phyloP scores from a whole-genome alignment of 352 stramenopile species.

The Phytopythium helicoides region DNA sequence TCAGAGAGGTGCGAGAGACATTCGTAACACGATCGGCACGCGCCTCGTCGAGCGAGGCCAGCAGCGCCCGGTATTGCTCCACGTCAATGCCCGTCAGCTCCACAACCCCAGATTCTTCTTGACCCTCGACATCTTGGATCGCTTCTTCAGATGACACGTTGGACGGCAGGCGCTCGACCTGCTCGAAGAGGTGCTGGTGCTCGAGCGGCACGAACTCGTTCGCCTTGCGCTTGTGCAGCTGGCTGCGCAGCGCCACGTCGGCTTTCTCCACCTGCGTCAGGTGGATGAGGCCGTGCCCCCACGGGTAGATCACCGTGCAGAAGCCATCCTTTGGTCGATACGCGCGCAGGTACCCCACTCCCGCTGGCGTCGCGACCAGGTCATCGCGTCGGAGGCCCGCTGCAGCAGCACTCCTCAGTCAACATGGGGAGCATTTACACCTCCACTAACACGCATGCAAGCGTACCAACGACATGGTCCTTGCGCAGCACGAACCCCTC shows the following conservation, averaged over 20 bases:
- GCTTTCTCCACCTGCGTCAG: constrained; percentile 49
- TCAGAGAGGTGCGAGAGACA: too few species aligned
- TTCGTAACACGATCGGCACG: too few species aligned
- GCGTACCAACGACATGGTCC: constrained; percentile 64
- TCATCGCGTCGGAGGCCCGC: constrained; percentile 55
- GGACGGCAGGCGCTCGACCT: constrained; percentile 58
- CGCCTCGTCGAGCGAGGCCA: constrained; percentile 50
- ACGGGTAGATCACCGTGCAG: constrained; percentile 71
- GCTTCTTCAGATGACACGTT: constrained; percentile 26
- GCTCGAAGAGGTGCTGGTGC: constrained; percentile 68
- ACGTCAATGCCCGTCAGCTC: constrained; percentile 12
- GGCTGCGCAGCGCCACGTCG: constrained; percentile 25
- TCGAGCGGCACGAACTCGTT: constrained; percentile 59
- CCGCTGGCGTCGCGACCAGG: constrained; percentile 56
- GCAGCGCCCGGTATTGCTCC: constrained; percentile 46
- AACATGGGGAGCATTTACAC: background rate
- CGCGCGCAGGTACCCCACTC: constrained; percentile 56
- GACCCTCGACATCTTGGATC: background rate
- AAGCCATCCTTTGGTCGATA: constrained; percentile 55
- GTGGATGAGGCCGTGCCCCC: constrained; percentile 72
- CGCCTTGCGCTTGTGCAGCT: constrained; percentile 43
- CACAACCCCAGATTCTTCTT: constrained; percentile 1
- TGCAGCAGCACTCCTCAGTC: background rate
- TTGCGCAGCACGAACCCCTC: constrained; percentile 68
- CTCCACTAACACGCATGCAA: background rate